phyloP scores from a whole-genome alignment of 2,329 filamentous ascomycete species.

The Colletotrichum abscissum region DNA sequence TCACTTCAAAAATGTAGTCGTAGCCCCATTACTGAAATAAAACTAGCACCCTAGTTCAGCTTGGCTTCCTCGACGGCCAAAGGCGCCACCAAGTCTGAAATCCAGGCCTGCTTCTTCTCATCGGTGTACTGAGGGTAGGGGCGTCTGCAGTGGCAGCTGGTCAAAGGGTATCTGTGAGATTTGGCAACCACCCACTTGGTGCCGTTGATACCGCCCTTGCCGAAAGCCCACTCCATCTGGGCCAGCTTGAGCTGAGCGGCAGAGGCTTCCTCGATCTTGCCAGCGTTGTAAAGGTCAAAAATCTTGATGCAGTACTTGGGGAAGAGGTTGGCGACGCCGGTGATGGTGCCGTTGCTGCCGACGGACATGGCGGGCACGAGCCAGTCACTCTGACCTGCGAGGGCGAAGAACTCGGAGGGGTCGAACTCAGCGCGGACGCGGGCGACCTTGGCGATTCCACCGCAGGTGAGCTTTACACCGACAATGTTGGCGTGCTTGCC shows the following conservation, averaged over 20 bases:
- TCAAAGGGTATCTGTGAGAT: slow-evolving; percentile 61
- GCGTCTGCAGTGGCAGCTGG: slow-evolving; percentile 62
- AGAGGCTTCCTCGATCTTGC: slow-evolving; percentile 59
- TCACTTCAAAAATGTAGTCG: neutral
- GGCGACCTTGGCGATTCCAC: slow-evolving; percentile 79
- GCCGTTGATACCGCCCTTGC: slow-evolving; percentile 69
- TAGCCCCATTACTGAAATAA: too few relatives aligned
- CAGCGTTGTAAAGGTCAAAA: slow-evolving; percentile 59
- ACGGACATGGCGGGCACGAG: slow-evolving; percentile 69
- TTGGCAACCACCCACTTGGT: slow-evolving; percentile 70
- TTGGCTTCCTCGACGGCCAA: slow-evolving; percentile 36
- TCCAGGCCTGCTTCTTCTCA: slow-evolving; percentile 47
- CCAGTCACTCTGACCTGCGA: slow-evolving; percentile 80
- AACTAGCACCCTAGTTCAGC: slow-evolving; percentile 14
- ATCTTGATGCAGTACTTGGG: slow-evolving; percentile 63
- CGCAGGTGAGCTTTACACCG: slow-evolving; percentile 78
- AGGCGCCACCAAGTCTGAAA: slow-evolving; percentile 36
- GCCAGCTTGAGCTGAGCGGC: slow-evolving; percentile 62
- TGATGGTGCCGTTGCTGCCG: slow-evolving; percentile 70
- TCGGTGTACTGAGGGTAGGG: slow-evolving; percentile 63
- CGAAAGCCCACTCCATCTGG: slow-evolving; percentile 66
- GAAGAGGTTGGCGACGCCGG: slow-evolving; percentile 72
- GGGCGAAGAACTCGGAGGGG: slow-evolving; percentile 71
- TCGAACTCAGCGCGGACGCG: slow-evolving; percentile 65
- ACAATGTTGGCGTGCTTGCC: slow-evolving; percentile 73